A percentile compares a stretch with the other conserved stretches of the same genome.
These are phyloP conservation scores for Austroboletus niveus DNA, from an alignment of 1,284 basidiomycete genomes.

Conservation along the genomic window DNA sequence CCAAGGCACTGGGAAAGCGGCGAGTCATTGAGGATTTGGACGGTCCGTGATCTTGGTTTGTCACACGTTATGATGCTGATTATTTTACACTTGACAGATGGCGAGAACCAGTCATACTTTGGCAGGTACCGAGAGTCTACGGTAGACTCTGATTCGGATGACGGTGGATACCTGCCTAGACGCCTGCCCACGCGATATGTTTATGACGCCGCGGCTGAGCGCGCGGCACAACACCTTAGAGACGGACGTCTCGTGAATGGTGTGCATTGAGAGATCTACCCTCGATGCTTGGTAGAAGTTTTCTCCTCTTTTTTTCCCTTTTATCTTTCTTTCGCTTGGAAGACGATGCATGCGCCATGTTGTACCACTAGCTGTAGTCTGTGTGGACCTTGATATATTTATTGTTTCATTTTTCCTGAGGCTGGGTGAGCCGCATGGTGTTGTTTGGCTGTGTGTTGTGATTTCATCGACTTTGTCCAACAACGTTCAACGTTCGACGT, in stretches of 20 bases:
- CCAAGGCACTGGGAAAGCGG: slow-evolving; percentile 79
- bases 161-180: slow-evolving; percentile 29
- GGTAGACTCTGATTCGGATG: slow-evolving; percentile 41
- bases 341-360: slow-evolving; percentile 22
- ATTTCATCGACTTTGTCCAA: slow-evolving; percentile 1
- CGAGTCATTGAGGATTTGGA: slow-evolving; percentile 26
- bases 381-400: slow-evolving; percentile 22
- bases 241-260: slow-evolving; percentile 42
- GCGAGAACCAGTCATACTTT: slow-evolving; percentile 47
- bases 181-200: slow-evolving; percentile 64
- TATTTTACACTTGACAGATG: slow-evolving; percentile 14
- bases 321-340: slow-evolving; percentile 3
- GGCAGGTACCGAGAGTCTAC: slow-evolving; percentile 31
- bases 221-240: slow-evolving; percentile 57
- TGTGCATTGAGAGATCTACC: slow-evolving; percentile 32
- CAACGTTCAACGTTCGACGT: not conserved
- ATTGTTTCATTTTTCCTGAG: slow-evolving; percentile 8
- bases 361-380: slow-evolving; percentile 30
- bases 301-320: no score
- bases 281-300: not conserved
- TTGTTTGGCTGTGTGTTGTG: slow-evolving; percentile 27
- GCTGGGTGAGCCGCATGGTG: slow-evolving; percentile 3
- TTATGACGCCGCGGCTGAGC: slow-evolving; percentile 80
- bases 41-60: not conserved
- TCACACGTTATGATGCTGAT: not conserved